Percentiles rank a stretch among this genome's conserved stretches.
phyloP scores from a whole-genome alignment of 2,329 filamentous ascomycete genomes.

The Eurotiales sp. region DNA sequence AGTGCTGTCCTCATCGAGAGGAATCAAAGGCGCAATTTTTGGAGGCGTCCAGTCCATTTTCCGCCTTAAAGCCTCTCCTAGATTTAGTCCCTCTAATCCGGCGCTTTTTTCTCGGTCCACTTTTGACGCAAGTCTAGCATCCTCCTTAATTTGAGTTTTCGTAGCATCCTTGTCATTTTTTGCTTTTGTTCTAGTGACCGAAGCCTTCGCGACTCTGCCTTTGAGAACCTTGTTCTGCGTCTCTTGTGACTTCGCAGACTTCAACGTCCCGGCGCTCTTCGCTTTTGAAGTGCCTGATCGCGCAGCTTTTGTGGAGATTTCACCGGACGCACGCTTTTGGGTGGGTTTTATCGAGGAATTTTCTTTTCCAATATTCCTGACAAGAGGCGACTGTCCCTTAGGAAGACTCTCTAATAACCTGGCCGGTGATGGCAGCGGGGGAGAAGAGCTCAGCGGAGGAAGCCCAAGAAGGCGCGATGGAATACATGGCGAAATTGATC shows the following conservation, averaged over 20 bases:
- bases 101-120: slow-evolving; percentile 16
- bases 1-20: slow-evolving; percentile 1
- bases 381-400: slow-evolving; percentile 2
- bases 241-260: slow-evolving; percentile 18
- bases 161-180: background rate
- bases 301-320: slow-evolving; percentile 15
- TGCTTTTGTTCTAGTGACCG: background rate
- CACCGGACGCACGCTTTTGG: background rate
- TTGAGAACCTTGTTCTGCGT: slow-evolving; percentile 31
- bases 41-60: slow-evolving; percentile 67
- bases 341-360: slow-evolving; percentile 2
- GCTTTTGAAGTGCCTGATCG: slow-evolving; percentile 23
- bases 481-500: slow-evolving; percentile 22
- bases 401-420: slow-evolving; percentile 18
- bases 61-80: slow-evolving; percentile 51
- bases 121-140: background rate
- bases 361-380: slow-evolving; percentile 11
- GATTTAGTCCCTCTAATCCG: slow-evolving; percentile 24
- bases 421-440: slow-evolving; percentile 25
- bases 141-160: background rate
- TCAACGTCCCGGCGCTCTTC: slow-evolving; percentile 16
- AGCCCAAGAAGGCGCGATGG: slow-evolving; percentile 16
- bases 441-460: slow-evolving; percentile 22
- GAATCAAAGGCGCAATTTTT: slow-evolving; percentile 25
- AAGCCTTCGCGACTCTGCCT: slow-evolving; percentile 33